Base-by-base conservation (phyloP, 768 basidiomycete species). In the Favolaschia claudopus region DNA sequence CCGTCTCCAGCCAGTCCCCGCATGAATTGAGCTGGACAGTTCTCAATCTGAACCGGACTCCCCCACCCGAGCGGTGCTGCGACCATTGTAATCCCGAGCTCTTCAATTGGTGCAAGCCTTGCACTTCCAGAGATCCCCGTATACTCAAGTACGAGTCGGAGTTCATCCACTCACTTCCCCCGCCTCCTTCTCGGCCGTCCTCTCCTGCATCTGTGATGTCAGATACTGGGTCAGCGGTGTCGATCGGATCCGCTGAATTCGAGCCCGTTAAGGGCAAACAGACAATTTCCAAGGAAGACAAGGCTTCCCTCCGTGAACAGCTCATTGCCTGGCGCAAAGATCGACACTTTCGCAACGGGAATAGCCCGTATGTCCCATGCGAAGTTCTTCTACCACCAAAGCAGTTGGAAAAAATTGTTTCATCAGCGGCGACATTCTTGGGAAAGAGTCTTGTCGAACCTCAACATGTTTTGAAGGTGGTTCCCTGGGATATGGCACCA, bases 81-180 rank as follows among this genome's bases (percentile, higher is more conserved):
- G 12, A 31, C 19, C 25, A 25, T n/a, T 58, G 56, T 28, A 55
- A 58, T 40, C 54, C 56, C 17, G 19, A 10, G n/a, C 54, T 58
- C 15, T 24, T 13, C 19, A 28, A 19, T 10, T 34, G 19, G 10
- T 33, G 15, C 31, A 48, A 33, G 20, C 22, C 45, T 7, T 27
- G 24, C 9, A 22, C 14, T 19, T 9, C 25, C 15, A 31, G 36
- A 20, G 55, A 56, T 33, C 25, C 55, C 7, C 46, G 55, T 9
- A 48, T 56, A 8, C 29, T 34, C 25, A 29, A 29, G 13, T 56
- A 31, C 28, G 14, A 12, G 8, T 10, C 12, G 8, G 10, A 40
- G 8, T 40, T 40, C 19, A 40, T 40, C 39, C 19, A 40, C 39
- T 10, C 39, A 40, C 39, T 40, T 40, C 39, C 39, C 19, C 8